Conservation (phyloP, 73 alveolate genomes). For the Halteria grandinella region DNA sequence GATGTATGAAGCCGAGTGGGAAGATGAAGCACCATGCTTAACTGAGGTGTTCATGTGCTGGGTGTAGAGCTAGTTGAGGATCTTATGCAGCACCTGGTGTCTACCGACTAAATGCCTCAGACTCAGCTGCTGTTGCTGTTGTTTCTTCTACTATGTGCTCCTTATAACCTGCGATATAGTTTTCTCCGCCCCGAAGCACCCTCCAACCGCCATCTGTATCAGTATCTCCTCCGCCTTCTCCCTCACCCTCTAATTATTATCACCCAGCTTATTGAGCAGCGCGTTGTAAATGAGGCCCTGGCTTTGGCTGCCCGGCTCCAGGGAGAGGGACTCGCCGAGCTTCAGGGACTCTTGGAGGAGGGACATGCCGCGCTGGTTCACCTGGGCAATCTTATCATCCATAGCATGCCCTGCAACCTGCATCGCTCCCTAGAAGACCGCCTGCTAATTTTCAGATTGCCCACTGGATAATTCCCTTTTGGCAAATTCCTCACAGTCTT, state of each 20-base stretch:
- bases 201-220: conserved; percentile 83
- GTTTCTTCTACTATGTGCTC: conserved; percentile 80
- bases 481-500: conserved; percentile 65
- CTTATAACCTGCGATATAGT: no score
- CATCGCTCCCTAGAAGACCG: conserved; percentile 81
- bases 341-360: conserved; percentile 40
- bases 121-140: conserved; percentile 74
- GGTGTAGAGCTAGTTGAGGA: conserved; percentile 82
- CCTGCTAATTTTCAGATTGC: conserved; percentile 69
- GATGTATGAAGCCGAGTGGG: no score
- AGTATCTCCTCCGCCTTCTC: conserved; percentile 92
- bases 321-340: background rate
- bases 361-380: conserved; percentile 75
- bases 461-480: no score
- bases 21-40: no score
- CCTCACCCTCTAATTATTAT: conserved; percentile 86
- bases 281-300: background rate
- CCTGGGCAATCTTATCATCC: conserved; percentile 88
- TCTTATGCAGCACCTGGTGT: conserved; percentile 75
- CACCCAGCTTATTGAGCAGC: conserved; percentile 91
- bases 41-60: conserved; percentile 73
- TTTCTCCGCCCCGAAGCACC: conserved; percentile 79
- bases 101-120: conserved; percentile 90
- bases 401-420: conserved; percentile 88
- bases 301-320: conserved; percentile 29